A percentile compares a stretch with the other conserved stretches of the same genome.
Conservation (phyloP, 2,329 filamentous ascomycete genomes). For the Fusarium humuli region DNA sequence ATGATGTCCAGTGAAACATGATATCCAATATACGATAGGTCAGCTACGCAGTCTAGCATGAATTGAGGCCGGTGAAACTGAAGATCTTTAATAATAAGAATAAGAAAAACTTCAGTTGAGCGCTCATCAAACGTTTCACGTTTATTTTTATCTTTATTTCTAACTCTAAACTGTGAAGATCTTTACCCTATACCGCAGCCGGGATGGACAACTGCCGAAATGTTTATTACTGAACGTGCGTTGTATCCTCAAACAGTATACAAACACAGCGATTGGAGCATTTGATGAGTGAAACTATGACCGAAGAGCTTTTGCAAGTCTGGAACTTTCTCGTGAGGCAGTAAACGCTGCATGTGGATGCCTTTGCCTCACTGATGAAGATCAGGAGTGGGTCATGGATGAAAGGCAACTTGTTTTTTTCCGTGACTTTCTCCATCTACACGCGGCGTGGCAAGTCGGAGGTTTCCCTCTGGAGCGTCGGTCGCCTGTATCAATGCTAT, state of each 20-base stretch:
- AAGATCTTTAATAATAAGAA: neutral
- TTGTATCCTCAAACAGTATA: neutral
- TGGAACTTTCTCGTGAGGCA: neutral
- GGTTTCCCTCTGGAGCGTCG: neutral
- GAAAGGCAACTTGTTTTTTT: neutral
- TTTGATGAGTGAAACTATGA: neutral
- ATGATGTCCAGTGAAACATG: neutral
- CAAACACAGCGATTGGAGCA: neutral
- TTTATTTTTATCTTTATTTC: constrained; percentile 20
- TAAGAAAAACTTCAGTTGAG: neutral
- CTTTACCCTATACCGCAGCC: constrained; percentile 3
- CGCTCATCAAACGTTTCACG: constrained; percentile 1
- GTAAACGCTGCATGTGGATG: neutral
- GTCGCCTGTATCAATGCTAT: neutral
- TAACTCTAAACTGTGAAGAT: neutral
- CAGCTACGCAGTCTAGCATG: neutral
- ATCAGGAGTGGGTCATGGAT: constrained; percentile 3
- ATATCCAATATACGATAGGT: neutral
- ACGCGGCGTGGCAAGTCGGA: neutral
- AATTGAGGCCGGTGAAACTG: neutral
- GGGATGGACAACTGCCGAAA: constrained; percentile 3
- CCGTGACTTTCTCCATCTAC: neutral
- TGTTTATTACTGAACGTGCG: neutral
- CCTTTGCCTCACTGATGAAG: constrained; percentile 2
- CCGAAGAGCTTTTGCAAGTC: neutral